Conservation (phyloP, 306 rosid genomes). For the Crataegus laevigata region DNA sequence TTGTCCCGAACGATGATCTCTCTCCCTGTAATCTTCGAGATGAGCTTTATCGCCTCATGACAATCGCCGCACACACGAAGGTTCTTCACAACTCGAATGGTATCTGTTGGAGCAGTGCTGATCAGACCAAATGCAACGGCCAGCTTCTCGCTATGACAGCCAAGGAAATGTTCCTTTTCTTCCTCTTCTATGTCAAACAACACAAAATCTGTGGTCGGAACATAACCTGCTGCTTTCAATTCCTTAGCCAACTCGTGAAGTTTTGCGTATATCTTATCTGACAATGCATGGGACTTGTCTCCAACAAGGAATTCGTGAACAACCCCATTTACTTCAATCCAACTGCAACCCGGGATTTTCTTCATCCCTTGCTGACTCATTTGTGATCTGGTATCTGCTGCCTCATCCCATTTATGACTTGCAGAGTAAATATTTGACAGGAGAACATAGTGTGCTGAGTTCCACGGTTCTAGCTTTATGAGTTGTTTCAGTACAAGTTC, state of each 20-base stretch:
- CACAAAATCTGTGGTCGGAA: conserved; percentile 65
- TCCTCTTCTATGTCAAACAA: conserved; percentile 72
- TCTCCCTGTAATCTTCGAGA: conserved; percentile 49
- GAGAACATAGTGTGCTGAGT: conserved; percentile 64
- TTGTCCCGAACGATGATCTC: conserved; percentile 54
- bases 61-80: conserved; percentile 73
- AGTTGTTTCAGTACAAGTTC: conserved; percentile 54
- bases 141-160: conserved; percentile 67
- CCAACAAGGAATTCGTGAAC: conserved; percentile 68
- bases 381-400: conserved; percentile 45
- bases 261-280: conserved; percentile 53
- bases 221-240: conserved; percentile 56
- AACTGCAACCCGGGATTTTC: conserved; percentile 62
- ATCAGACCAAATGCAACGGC: conserved; percentile 71
- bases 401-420: conserved; percentile 51
- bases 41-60: conserved; percentile 61
- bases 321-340: conserved; percentile 58
- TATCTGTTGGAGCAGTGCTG: conserved; percentile 26
- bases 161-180: conserved; percentile 61
- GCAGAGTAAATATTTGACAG: conserved; percentile 70
- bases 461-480: conserved; percentile 69
- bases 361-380: conserved; percentile 51
- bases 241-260: conserved; percentile 47
- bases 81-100: conserved; percentile 61
- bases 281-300: conserved; percentile 49